Percentiles rank a stretch among this genome's conserved stretches.
Evolutionary conservation across 768 basidiomycete species (phyloP).

Genomic region (Galerina marginata): DNA sequence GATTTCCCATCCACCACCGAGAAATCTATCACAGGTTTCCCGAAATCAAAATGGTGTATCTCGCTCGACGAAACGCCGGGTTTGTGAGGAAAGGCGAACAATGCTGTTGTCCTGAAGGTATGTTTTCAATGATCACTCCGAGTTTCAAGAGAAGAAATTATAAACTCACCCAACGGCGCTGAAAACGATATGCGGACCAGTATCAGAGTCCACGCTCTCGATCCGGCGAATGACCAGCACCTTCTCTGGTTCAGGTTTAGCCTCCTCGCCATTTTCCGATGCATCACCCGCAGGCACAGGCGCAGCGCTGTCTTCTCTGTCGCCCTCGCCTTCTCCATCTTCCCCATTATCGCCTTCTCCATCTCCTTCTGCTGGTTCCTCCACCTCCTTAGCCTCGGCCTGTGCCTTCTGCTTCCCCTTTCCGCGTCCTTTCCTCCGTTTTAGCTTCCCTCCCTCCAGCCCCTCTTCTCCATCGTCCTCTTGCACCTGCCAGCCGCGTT

Average conservation of each 20-base stretch:
- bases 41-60: constrained; percentile 53
- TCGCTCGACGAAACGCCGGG: constrained; percentile 20
- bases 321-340: constrained; percentile 12
- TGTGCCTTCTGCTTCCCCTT: constrained; percentile 26
- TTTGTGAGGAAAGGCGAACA: constrained; percentile 55
- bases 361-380: constrained; percentile 10
- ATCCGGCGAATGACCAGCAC: constrained; percentile 68
- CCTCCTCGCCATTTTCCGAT: constrained; percentile 19
- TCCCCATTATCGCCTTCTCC: constrained; percentile 18
- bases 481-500: constrained; percentile 37
- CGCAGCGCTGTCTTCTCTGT: constrained; percentile 14
- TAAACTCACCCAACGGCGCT: constrained; percentile 71
- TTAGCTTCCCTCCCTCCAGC: constrained; percentile 29
- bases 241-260: constrained; percentile 33
- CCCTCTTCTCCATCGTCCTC: constrained; percentile 31
- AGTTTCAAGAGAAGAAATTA: not conserved
- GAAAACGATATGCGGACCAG: constrained; percentile 58
- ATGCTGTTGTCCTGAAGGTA: constrained; percentile 63
- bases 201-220: constrained; percentile 44
- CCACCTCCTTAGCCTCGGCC: not conserved
- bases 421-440: constrained; percentile 28
- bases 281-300: not conserved
- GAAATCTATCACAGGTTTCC: constrained; percentile 67
- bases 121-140: not conserved
- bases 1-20: constrained; percentile 38